phyloP scores from a whole-genome alignment of 441 rosid species.

The Aleurites moluccanus region DNA sequence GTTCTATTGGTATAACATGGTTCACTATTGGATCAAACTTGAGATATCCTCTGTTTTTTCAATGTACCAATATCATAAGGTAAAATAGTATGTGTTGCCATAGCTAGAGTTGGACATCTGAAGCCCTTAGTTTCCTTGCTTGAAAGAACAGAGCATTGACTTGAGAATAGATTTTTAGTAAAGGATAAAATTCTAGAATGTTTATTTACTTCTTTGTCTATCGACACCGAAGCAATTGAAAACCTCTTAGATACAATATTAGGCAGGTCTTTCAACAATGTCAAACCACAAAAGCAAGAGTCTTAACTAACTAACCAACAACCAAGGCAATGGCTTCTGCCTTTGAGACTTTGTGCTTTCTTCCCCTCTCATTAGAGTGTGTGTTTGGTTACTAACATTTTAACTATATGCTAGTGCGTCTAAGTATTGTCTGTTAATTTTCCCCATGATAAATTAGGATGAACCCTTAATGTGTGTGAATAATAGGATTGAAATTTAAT shows the following conservation, averaged over 20 bases:
- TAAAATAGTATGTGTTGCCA: too few species aligned
- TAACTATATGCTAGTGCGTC: neutral
- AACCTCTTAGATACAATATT: neutral
- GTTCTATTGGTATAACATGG: neutral
- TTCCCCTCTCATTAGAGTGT: neutral
- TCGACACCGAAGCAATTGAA: slow-evolving; percentile 9
- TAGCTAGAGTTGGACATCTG: too few species aligned
- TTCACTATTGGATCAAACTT: neutral
- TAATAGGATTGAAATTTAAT: neutral
- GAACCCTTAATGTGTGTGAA: neutral
- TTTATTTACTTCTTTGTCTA: slow-evolving; percentile 2
- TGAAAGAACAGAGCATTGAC: too few species aligned
- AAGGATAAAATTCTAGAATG: slow-evolving; percentile 1
- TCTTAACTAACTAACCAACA: slow-evolving; percentile 21
- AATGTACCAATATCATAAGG: too few species aligned
- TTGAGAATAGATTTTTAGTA: slow-evolving; percentile 6
- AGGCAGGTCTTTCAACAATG: slow-evolving; percentile 9
- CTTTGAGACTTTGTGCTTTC: slow-evolving; percentile 4
- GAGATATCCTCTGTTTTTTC: neutral
- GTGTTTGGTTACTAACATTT: neutral
- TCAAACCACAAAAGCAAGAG: slow-evolving; percentile 18
- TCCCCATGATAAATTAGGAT: neutral
- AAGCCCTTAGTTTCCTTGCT: too few species aligned
- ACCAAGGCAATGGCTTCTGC: slow-evolving; percentile 23
- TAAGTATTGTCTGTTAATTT: slow-evolving; percentile 4